Evolutionary conservation across 2,329 filamentous ascomycete species (phyloP).

Genomic region (Xylariaceae sp.): DNA sequence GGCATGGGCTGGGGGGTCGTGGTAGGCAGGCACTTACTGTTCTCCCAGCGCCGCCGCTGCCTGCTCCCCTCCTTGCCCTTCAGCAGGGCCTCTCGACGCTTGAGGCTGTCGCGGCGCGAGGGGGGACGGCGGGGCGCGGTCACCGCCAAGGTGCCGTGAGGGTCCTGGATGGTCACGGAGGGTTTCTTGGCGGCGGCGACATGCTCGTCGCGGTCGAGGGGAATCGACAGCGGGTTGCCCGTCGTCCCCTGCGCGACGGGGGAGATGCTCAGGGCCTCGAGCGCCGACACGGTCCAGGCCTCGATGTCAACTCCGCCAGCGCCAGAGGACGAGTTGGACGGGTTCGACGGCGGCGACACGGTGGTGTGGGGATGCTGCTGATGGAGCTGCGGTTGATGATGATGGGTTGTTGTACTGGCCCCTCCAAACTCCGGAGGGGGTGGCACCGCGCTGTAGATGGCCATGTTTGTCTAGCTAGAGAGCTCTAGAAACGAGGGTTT

Average conservation of each 20-base stretch:
- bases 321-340: too few relatives aligned
- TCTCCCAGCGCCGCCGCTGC: slow-evolving; percentile 87
- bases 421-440: slow-evolving; percentile 34
- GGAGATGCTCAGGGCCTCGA: slow-evolving; percentile 48
- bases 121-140: slow-evolving; percentile 34
- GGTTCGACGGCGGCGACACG: not conserved
- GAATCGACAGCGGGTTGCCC: slow-evolving; percentile 62
- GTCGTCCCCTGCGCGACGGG: slow-evolving; percentile 52
- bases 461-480: too few relatives aligned
- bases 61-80: slow-evolving; percentile 89
- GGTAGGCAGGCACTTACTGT: slow-evolving; percentile 50
- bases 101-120: slow-evolving; percentile 46
- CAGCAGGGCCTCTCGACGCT: slow-evolving; percentile 63
- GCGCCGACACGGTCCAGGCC: slow-evolving; percentile 56
- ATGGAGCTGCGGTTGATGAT: slow-evolving; percentile 13
- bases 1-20: not conserved
- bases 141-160: slow-evolving; percentile 18
- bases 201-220: slow-evolving; percentile 64
- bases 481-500: too few relatives aligned
- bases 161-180: slow-evolving; percentile 20
- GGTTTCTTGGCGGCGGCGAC: slow-evolving; percentile 24
- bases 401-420: slow-evolving; percentile 13
- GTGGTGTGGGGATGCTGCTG: slow-evolving; percentile 9
- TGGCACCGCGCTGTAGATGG: slow-evolving; percentile 46
- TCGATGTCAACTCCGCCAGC: slow-evolving; percentile 49